Evolutionary conservation across 805 yeast species (phyloP), one percentile per base, ranked within the genome.

Genomic region (Metschnikowia lachancei): DNA sequence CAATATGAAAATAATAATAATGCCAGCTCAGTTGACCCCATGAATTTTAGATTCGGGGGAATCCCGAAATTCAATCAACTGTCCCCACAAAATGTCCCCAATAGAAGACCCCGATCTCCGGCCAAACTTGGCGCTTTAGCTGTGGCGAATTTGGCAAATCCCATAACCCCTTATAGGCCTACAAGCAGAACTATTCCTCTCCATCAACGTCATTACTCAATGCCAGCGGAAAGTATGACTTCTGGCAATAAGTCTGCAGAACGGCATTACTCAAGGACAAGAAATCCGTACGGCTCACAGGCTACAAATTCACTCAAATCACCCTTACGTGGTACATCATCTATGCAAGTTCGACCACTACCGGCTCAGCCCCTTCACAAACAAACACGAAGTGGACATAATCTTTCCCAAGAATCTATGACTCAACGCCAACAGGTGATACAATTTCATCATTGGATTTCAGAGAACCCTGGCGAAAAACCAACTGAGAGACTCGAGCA

Each of bases 111-210:
- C 14, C 62, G 75, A 26, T 81, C 87, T 1, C 90, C 90, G 0
- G 85, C 88, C 1, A 81, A 80, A 54, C 74, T 83, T 10, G 91
- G 91, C 0, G 89, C 89, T 1, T 77, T 75, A 18, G 88, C 89
- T 1, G 86, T 84, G 1, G 84, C 87, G 17, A 65, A 60, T 52
- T 51, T 70, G 33, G 63, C 71, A 6, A 60, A 64, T 14, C 76
- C 75, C 12, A 57, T 66, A 10, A 62, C 70, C 0, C 75, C 61
- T 1, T 65, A 65, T 53, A 57, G 64, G 29, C 54, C 59, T 48
- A 20, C 58, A 46, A 33, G 52, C 43, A 43, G 57, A 22, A 55
- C 59, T 7, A 41, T 55, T 8, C 57, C 59, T 3, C 38, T 44
- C 37, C 76, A 72, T 50, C 76, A 69, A 53, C 61, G 77, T 10